Base-by-base conservation (phyloP, 208 protist species). In the Trichomonas tenax region DNA sequence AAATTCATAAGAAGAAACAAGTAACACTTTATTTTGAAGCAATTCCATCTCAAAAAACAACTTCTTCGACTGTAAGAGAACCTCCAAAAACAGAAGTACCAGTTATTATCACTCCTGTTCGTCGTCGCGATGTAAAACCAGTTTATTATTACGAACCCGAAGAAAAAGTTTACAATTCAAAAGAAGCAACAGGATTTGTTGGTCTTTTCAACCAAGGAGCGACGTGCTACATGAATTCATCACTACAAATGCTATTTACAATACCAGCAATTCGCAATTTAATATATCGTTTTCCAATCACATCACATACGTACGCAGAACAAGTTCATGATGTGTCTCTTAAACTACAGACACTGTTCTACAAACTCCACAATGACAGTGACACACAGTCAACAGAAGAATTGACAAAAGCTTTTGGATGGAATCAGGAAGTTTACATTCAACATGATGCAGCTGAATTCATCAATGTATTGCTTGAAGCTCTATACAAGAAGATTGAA, bases 141-240 rank as follows among this genome's bases (percentile, higher is more conserved):
- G 58, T 72, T n/a, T 72, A 72, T 72, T n/a, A n/a, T 72, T 72
- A 72, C 26, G 2, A 17, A n/a, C 58, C 58, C 3, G 21, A 17
- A 72, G 21, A 17, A 72, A 72, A 17, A n/a, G 2, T n/a, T 44
- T 31, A 41, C 10, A 84, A 34, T 89, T 46, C 82, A 17, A 45
- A 48, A 45, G 97, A 97, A 96, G 96, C 88, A 84, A 98, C 97
- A 10, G 97, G 98, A 23, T 98, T 95, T 96, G 98, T 98, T 26
- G 98, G 98, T 44, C 96, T 98, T 34, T 96, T 97, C 82, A 98
- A 98, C 96, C 98, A 98, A 97, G 98, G 98, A 38, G 98, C 98
- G 17, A 99, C 98, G 41, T 99, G 98, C 97, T 99, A 99, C 97
- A 98, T 99, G 97, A 99, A 99, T 97, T 98, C 97, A 2, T 95